Conservation (phyloP, 1,139 yeast species). For the Yamadazyma diospyri region DNA sequence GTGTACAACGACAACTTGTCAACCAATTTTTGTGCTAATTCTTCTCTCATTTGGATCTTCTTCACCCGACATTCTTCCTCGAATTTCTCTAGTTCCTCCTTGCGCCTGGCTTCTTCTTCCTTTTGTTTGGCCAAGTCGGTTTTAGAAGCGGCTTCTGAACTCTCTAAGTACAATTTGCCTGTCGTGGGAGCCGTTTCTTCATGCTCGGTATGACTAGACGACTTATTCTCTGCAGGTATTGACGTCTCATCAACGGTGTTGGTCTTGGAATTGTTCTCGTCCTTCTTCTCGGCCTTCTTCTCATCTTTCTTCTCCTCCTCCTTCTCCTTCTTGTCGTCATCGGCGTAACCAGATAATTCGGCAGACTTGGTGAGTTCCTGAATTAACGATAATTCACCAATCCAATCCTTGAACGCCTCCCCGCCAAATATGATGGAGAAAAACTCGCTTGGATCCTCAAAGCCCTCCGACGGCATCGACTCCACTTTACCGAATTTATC, state of each 20-base stretch:
- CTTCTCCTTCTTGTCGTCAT: constrained; percentile 11
- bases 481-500: constrained; percentile 85
- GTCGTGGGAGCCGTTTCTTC: neutral
- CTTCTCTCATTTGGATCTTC: constrained; percentile 68
- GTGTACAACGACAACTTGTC: constrained; percentile 73
- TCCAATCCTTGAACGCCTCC: constrained; percentile 81
- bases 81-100: constrained; percentile 66
- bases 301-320: neutral
- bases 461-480: constrained; percentile 77
- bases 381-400: constrained; percentile 66
- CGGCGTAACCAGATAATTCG: constrained; percentile 40
- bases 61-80: constrained; percentile 75
- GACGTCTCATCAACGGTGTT: neutral
- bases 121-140: constrained; percentile 30
- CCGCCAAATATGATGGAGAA: constrained; percentile 76
- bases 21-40: constrained; percentile 59
- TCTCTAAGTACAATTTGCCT: constrained; percentile 12
- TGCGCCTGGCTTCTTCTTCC: constrained; percentile 44
- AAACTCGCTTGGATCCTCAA: constrained; percentile 85
- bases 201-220: neutral
- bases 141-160: constrained; percentile 9
- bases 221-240: neutral
- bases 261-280: neutral
- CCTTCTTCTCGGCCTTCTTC: neutral
- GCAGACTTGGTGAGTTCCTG: constrained; percentile 58